A percentile compares a stretch with the other conserved stretches of the same genome.
phyloP scores from a whole-genome alignment of 257 asterid species.

The Schizonepeta tenuifolia region DNA sequence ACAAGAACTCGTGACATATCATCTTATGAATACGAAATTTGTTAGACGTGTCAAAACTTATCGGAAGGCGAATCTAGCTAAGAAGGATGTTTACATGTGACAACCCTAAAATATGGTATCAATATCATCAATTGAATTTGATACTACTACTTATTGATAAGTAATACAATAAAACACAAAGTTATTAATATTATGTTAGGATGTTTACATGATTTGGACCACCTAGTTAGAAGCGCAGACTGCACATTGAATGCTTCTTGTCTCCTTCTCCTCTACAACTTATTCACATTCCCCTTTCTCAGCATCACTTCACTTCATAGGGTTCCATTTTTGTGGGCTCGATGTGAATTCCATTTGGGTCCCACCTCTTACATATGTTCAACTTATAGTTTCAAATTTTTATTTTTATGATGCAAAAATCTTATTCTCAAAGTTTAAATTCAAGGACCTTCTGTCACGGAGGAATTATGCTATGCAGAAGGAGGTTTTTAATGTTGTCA shows the following conservation, averaged over 20 bases:
- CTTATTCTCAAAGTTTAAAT: not conserved
- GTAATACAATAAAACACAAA: too few species aligned
- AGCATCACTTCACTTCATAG: slow-evolving; percentile 27
- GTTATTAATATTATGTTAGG: not conserved
- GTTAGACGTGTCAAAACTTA: too few species aligned
- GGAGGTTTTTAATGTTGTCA: not conserved
- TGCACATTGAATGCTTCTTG: slow-evolving; percentile 38
- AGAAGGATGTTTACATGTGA: too few species aligned
- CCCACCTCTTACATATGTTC: slow-evolving; percentile 16
- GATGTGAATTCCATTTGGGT: slow-evolving; percentile 9
- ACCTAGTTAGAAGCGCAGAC: slow-evolving; percentile 20
- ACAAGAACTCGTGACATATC: too few species aligned
- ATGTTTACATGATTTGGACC: slow-evolving; percentile 34
- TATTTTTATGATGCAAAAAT: not conserved
- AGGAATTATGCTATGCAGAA: not conserved
- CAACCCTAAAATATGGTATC: not conserved
- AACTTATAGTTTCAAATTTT: not conserved
- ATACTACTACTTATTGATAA: not conserved
- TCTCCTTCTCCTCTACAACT: slow-evolving; percentile 32
- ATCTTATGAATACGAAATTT: too few species aligned
- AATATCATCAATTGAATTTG: not conserved
- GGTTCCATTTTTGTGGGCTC: slow-evolving; percentile 50
- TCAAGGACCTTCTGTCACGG: slow-evolving; percentile 31
- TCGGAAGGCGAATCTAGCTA: too few species aligned
- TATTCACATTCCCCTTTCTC: slow-evolving; percentile 40